These are phyloP conservation scores for Tetratostichococcus sp. DNA, from an alignment of 139 green algal species.

Conservation along the genomic window DNA sequence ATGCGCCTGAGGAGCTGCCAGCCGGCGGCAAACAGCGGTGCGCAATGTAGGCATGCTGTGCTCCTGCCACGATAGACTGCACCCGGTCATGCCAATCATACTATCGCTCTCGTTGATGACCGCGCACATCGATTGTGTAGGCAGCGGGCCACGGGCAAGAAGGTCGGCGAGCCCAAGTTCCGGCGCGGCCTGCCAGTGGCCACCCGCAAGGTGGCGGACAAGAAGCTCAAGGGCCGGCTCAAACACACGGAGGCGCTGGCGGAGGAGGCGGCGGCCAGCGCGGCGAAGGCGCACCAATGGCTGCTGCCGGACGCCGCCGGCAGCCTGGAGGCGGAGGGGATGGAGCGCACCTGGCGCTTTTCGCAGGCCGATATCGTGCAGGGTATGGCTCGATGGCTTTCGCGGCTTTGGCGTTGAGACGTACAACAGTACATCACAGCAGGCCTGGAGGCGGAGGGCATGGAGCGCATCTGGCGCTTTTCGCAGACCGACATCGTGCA, in stretches of 20 bases:
- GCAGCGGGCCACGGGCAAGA: not conserved
- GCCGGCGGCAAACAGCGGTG: not conserved
- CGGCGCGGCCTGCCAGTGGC: not conserved
- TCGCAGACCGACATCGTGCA: slow-evolving; percentile 37
- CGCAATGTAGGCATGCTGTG: no score
- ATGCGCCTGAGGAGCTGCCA: not conserved
- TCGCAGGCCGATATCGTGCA: slow-evolving; percentile 77
- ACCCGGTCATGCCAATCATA: no score
- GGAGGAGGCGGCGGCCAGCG: slow-evolving; percentile 48
- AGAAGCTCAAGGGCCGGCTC: slow-evolving; percentile 82
- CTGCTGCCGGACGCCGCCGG: slow-evolving; percentile 77
- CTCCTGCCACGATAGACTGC: no score
- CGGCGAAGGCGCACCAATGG: slow-evolving; percentile 68
- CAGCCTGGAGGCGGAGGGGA: slow-evolving; percentile 79
- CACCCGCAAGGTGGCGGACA: slow-evolving; percentile 54
- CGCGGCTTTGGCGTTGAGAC: no score
- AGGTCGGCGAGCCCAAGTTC: not conserved
- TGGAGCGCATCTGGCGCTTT: slow-evolving; percentile 87
- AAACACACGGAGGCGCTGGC: slow-evolving; percentile 49
- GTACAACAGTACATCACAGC: no score
- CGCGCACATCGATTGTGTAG: no score
- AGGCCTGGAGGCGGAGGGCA: slow-evolving; percentile 83
- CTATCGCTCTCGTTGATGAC: no score
- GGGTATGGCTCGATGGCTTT: no score
- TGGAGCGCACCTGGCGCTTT: slow-evolving; percentile 87